Evolutionary conservation across 345 rosid genomes (phyloP), one percentile per base, ranked within the genome.

Genomic region (Physaria fendleri): DNA sequence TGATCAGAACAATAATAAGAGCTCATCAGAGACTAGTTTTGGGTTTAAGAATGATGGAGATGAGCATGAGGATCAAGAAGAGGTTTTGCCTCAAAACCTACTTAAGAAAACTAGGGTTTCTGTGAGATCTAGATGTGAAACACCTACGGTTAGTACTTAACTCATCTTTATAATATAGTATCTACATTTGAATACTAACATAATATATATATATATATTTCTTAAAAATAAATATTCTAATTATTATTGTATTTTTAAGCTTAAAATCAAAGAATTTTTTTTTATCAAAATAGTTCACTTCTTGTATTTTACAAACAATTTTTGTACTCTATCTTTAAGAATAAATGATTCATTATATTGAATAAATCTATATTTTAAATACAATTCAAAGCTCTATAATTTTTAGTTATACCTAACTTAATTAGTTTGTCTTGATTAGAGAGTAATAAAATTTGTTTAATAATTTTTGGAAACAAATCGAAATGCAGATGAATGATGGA

Each of bases 81-180:
- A 84, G 65, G 57, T 48, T 41, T 68, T 68, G 39, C 85, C 77
- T 22, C 93, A 84, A 61, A 84, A 68, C 61, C 74, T 82, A 1
- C 73, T 69, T 21, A 92, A 92, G 81, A 92, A 79, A 77, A 74
- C 87, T 71, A 84, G 95, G 83, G 98, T 92, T 77, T 88, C 82
- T 18, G 96, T 92, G 29, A 70, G 95, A 76, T 80, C 90, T 42
- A 77, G 88, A 75, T 92, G 98, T 29, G 88, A 88, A 21, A 77
- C 93, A 10, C 87, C 95, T 2, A 92, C 96, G 79, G 98, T 92
- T 8, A 73, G 78, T 73, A 49, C 37, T 10, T 17, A 23, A 55
- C 43, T 20, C 30, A 46, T 52, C 16, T 42, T 34, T n/a, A n/a
- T 30, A 8, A 21, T 25, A 34, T 32, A n/a, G n/a, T n/a, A n/a